Conservation (phyloP, 805 yeast genomes). For the Candida nonsorbophila region DNA sequence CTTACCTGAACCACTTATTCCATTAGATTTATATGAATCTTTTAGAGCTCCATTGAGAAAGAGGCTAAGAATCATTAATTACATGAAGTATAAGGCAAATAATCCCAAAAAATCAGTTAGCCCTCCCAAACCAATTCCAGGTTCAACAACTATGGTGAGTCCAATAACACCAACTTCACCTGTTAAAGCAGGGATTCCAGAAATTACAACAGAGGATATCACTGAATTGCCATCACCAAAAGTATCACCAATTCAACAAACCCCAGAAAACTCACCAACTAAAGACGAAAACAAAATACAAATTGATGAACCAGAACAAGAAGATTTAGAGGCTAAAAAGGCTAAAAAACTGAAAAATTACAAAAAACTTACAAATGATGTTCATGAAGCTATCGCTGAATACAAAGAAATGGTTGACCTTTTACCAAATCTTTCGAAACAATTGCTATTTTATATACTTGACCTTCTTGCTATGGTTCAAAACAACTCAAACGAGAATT, state of each 20-base stretch:
- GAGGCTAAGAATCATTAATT: conserved; percentile 60
- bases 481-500: conserved; percentile 66
- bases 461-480: conserved; percentile 86
- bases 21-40: conserved; percentile 65
- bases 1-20: conserved; percentile 88
- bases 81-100: conserved; percentile 56
- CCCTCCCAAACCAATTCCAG: conserved; percentile 2
- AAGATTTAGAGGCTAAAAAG: conserved; percentile 4
- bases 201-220: neutral
- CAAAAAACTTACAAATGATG: conserved; percentile 57
- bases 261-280: neutral
- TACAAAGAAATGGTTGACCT: conserved; percentile 64
- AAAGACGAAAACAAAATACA: neutral
- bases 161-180: neutral
- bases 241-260: conserved; percentile 1
- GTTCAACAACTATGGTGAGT: neutral
- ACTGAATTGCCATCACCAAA: conserved; percentile 3
- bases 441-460: conserved; percentile 76
- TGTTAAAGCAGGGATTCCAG: neutral
- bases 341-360: conserved; percentile 40
- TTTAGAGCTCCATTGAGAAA: conserved; percentile 73
- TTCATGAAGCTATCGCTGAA: conserved; percentile 62
- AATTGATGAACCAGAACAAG: conserved; percentile 1
- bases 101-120: conserved; percentile 19
- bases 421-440: conserved; percentile 75